Conservation (phyloP, 768 basidiomycete genomes). For the Leccinum boreale region DNA sequence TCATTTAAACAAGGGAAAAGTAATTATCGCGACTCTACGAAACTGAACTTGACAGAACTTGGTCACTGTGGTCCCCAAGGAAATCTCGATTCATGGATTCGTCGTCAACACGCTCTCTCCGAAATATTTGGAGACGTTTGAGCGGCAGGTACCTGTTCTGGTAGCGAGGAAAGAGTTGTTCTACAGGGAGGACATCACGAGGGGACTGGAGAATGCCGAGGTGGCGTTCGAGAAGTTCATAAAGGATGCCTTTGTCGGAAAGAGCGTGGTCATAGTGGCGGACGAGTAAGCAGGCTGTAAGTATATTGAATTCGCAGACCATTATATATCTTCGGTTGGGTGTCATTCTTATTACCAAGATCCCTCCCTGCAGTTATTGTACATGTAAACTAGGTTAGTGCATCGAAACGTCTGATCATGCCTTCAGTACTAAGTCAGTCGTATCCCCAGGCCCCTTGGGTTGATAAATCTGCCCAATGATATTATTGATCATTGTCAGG, state of each 20-base stretch:
- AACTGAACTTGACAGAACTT: slow-evolving; percentile 30
- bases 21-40: not conserved
- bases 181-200: slow-evolving; percentile 42
- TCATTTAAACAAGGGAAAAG: not conserved
- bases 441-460: not conserved
- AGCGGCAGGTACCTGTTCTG: slow-evolving; percentile 35
- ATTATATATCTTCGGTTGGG: not conserved
- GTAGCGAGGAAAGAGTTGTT: slow-evolving; percentile 46
- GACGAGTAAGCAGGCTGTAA: not conserved
- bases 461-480: not conserved
- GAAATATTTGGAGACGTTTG: slow-evolving; percentile 43
- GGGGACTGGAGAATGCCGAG: slow-evolving; percentile 39
- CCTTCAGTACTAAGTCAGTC: not conserved
- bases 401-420: not conserved
- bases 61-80: slow-evolving; percentile 36
- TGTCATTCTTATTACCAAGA: not conserved
- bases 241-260: slow-evolving; percentile 9
- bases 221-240: slow-evolving; percentile 6
- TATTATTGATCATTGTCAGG: not conserved
- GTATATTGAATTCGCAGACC: not conserved
- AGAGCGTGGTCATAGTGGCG: slow-evolving; percentile 4
- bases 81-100: slow-evolving; percentile 46
- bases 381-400: not conserved
- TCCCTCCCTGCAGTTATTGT: not conserved
- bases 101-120: slow-evolving; percentile 26